Evolutionary conservation across 1,284 basidiomycete genomes (phyloP), one percentile per base, ranked within the genome.

Genomic region (Ganoderma meredithae): DNA sequence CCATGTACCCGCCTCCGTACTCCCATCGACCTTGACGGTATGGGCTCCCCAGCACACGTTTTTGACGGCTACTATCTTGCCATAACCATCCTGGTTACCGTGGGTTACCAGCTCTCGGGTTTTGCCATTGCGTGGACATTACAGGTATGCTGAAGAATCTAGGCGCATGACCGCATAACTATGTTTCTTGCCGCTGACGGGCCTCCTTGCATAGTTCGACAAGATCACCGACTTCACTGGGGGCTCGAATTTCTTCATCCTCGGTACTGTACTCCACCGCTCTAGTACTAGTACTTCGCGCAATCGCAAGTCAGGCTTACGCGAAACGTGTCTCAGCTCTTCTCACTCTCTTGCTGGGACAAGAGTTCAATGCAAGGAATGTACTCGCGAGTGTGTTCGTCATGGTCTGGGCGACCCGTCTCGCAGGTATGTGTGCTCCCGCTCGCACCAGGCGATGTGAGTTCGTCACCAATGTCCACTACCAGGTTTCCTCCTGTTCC

Each of bases 171-270:
- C n/a, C n/a, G n/a, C n/a, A n/a, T n/a, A n/a, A n/a, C n/a, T n/a
- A n/a, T n/a, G n/a, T n/a, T n/a, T n/a, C n/a, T n/a, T n/a, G n/a
- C n/a, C n/a, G n/a, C n/a, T n/a, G n/a, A 25, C 1, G 22, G 22
- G 1, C 12, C 19, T 40, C 12, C 7, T 40, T 27, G n/a, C 31
- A 1, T 53, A 90, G 82, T 90, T 92, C 74, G 90, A 93, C 78
- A 92, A 92, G 77, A 89, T 93, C 62, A 92, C 90, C 12, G 91
- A 89, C 74, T 86, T 90, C 69, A 89, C 87, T 3, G 88, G 88
- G 68, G 86, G 90, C 44, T 89, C 88, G 6, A 92, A 92, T 76
- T 91, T 92, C 79, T 89, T 92, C 77, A 75, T 89, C 19, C 78
- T 90, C 70, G 86, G n/a, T n/a, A n/a, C n/a, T n/a, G n/a, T n/a